phyloP scores from a whole-genome alignment of 768 basidiomycete species.

The Harrya chromipes region DNA sequence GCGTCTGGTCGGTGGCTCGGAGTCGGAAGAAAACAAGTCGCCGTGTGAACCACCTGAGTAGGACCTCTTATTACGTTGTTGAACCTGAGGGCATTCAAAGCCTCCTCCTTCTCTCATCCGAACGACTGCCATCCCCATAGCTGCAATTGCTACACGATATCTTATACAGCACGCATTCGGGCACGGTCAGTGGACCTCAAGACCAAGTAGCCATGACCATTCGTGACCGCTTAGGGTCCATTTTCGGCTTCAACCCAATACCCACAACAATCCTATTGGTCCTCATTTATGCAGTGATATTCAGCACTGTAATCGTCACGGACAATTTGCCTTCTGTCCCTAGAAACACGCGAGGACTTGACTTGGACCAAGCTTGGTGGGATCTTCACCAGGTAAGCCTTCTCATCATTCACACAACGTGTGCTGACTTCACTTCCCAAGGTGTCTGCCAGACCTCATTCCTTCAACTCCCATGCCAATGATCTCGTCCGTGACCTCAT shows the following conservation, averaged over 20 bases:
- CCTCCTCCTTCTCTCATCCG: too few species aligned
- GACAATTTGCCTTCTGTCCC: constrained; percentile 48
- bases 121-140: too few species aligned
- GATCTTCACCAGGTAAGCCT: constrained; percentile 53
- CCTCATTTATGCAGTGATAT: constrained; percentile 47
- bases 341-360: constrained; percentile 40
- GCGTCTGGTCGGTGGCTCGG: too few species aligned
- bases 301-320: constrained; percentile 45
- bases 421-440: constrained; percentile 14
- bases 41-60: too few species aligned
- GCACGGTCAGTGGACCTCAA: background rate
- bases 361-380: constrained; percentile 52
- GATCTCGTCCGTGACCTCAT: constrained; percentile 62
- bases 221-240: constrained; percentile 19
- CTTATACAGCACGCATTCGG: too few species aligned
- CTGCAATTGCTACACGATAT: too few species aligned
- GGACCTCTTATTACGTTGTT: too few species aligned
- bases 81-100: too few species aligned
- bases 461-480: constrained; percentile 77
- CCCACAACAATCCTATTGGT: constrained; percentile 47
- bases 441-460: constrained; percentile 71
- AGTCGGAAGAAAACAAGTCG: too few species aligned
- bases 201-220: constrained; percentile 20
- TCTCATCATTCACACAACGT: background rate
- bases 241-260: constrained; percentile 38